Conservation (phyloP, 805 yeast species). For the Kazachstania psychrophila region DNA sequence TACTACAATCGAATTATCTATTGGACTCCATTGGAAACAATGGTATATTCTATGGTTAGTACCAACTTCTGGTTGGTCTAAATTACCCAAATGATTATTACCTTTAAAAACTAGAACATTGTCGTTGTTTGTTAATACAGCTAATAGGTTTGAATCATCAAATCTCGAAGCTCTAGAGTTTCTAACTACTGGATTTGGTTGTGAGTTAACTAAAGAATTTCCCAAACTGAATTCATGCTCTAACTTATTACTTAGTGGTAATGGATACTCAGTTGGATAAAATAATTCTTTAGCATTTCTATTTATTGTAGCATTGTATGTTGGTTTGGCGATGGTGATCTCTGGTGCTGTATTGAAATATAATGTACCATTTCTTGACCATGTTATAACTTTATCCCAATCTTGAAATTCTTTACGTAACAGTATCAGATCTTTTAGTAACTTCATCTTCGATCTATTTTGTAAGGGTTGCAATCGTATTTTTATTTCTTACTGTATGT, state of each 20-base stretch:
- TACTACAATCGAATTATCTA: conserved; percentile 14
- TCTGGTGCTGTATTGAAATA: conserved; percentile 23
- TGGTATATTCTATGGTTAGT: conserved; percentile 18
- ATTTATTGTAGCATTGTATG: conserved; percentile 14
- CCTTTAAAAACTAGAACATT: conserved; percentile 20
- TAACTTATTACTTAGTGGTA: conserved; percentile 19
- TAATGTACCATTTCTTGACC: conserved; percentile 27
- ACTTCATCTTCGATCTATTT: conserved; percentile 23
- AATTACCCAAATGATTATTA: conserved; percentile 7
- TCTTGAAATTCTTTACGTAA: conserved; percentile 22
- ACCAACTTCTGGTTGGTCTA: conserved; percentile 14
- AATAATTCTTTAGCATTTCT: conserved; percentile 18
- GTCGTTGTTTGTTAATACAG: conserved; percentile 24
- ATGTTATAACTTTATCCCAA: conserved; percentile 19
- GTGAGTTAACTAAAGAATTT: conserved; percentile 23
- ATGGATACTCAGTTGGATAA: conserved; percentile 19
- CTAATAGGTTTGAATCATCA: conserved; percentile 12
- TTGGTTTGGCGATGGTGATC: conserved; percentile 22
- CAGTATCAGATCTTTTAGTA: conserved; percentile 22
- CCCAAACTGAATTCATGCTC: conserved; percentile 18
- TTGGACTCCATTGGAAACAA: conserved; percentile 21
- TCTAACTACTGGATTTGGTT: conserved; percentile 20
- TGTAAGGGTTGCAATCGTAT: too few relatives aligned
- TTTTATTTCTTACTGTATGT: too few relatives aligned
- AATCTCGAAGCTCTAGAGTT: conserved; percentile 17